These are phyloP conservation scores for Melanogaster broomeanus DNA, from an alignment of 768 basidiomycete species.

Conservation along the genomic window DNA sequence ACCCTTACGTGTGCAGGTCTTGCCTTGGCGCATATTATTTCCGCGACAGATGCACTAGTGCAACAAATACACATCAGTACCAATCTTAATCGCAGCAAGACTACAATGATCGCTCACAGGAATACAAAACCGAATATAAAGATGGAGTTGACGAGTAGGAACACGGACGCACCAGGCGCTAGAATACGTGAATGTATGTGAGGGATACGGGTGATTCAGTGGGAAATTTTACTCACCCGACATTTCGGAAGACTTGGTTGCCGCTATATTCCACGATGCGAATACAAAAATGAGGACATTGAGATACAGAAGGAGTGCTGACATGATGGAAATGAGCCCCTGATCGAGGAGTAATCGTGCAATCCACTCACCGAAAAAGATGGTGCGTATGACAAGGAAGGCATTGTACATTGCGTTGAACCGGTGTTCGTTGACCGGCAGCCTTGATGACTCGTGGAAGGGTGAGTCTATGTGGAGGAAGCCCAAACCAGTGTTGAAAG, in stretches of 20 bases:
- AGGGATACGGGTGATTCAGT: background rate
- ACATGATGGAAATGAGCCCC: slow-evolving; percentile 5
- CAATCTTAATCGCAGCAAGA: background rate
- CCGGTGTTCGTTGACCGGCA: slow-evolving; percentile 4
- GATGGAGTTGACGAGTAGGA: slow-evolving; percentile 51
- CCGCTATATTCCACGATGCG: slow-evolving; percentile 57
- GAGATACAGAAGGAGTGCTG: slow-evolving; percentile 48
- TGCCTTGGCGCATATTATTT: slow-evolving; percentile 35
- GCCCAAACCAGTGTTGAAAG: background rate
- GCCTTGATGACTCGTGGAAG: slow-evolving; percentile 16
- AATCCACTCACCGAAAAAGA: slow-evolving; percentile 53
- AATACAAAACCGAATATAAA: slow-evolving; percentile 31
- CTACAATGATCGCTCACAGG: slow-evolving; percentile 26
- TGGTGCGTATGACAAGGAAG: slow-evolving; percentile 58
- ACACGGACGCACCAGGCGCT: slow-evolving; percentile 51
- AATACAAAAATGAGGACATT: slow-evolving; percentile 55
- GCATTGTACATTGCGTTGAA: slow-evolving; percentile 43
- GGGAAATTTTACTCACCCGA: slow-evolving; percentile 35
- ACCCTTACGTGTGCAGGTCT: slow-evolving; percentile 45
- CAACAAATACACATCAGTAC: background rate
- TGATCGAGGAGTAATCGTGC: background rate
- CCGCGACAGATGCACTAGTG: slow-evolving; percentile 34
- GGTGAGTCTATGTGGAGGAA: background rate
- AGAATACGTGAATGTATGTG: background rate
- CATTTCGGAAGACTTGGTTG: slow-evolving; percentile 34